Evolutionary conservation across 768 basidiomycete species (phyloP).

Genomic region (Tricholoma sp.): DNA sequence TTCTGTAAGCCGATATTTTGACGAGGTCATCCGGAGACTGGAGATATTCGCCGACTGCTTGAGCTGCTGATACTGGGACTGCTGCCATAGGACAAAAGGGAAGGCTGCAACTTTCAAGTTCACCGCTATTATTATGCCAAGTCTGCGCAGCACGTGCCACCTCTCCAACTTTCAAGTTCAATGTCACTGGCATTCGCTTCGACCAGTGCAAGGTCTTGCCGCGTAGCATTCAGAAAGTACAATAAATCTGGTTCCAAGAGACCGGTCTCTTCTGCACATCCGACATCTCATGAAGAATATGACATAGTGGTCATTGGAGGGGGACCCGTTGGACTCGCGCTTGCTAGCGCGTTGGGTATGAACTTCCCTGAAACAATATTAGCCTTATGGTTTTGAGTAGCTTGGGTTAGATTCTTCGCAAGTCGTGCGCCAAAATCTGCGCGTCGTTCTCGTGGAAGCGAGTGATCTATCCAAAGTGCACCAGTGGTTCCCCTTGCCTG

Average conservation of each 20-base stretch:
- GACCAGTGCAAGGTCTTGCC: background rate
- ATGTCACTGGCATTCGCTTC: conserved; percentile 8
- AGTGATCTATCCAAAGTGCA: conserved; percentile 65
- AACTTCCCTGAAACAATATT: background rate
- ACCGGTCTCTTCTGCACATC: conserved; percentile 5
- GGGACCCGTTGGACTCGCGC: conserved; percentile 85
- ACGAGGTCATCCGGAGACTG: conserved; percentile 91
- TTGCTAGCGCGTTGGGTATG: conserved; percentile 83
- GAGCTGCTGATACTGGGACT: conserved; percentile 68
- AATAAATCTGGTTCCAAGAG: background rate
- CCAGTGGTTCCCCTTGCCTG: conserved; percentile 55
- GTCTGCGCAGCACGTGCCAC: conserved; percentile 5
- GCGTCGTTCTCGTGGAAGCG: conserved; percentile 77
- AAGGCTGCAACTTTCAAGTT: too few relatives aligned
- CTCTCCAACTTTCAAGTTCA: background rate
- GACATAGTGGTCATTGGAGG: conserved; percentile 96
- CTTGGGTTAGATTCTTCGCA: conserved; percentile 45
- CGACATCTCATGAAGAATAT: conserved; percentile 39
- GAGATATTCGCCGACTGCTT: conserved; percentile 84
- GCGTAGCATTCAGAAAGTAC: background rate
- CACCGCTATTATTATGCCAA: too few relatives aligned
- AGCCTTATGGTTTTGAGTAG: background rate
- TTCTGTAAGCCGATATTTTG: conserved; percentile 83
- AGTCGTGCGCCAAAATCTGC: conserved; percentile 44
- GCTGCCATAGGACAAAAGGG: conserved; percentile 35